A percentile compares a stretch with the other conserved stretches of the same genome.
phyloP scores from a whole-genome alignment of 2,329 filamentous ascomycete species.

The Scleromitrula shiraiana region DNA sequence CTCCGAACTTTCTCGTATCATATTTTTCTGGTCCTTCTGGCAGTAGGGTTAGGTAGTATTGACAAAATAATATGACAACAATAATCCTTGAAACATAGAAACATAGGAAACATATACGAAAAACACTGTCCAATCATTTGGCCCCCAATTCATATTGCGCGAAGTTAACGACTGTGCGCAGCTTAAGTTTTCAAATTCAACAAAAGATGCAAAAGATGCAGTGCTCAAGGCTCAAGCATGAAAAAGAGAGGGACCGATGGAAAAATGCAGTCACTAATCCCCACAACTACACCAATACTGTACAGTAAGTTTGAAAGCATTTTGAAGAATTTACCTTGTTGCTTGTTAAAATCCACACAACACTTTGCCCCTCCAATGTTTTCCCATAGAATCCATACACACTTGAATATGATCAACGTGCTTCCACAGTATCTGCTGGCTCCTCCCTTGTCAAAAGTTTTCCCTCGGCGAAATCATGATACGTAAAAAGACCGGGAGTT shows the following conservation, averaged over 20 bases:
- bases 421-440: neutral
- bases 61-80: neutral
- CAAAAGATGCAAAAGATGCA: no score
- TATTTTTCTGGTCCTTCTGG: no score
- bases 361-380: no score
- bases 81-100: neutral
- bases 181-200: no score
- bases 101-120: neutral
- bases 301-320: no score
- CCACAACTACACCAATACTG: no score
- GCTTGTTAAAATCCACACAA: no score
- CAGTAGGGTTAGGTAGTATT: no score
- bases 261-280: no score
- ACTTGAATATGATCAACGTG: neutral
- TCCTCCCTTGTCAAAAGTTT: neutral
- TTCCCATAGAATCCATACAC: no score
- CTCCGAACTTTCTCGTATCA: neutral
- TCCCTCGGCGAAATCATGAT: constrained; percentile 7
- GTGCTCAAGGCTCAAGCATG: neutral
- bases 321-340: neutral
- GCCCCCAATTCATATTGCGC: neutral
- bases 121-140: constrained; percentile 2
- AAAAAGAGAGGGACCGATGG: no score
- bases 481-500: constrained; percentile 10
- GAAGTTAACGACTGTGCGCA: no score